Evolutionary conservation across 148 eudicot species (phyloP).

Genomic region (Pharnaceum exiguum): DNA sequence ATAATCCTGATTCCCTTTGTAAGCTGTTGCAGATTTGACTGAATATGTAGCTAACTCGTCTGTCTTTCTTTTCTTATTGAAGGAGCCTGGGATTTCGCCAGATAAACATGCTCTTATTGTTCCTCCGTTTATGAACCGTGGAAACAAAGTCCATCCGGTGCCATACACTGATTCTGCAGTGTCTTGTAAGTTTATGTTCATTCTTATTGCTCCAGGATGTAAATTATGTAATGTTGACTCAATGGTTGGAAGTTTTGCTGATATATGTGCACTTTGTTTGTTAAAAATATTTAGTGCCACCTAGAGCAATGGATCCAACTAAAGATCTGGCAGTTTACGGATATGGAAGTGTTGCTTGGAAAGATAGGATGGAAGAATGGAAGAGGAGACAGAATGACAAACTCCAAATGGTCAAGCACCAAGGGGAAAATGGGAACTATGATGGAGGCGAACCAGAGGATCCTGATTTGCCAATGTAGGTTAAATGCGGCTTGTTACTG

Average conservation of each 20-base stretch:
- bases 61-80: slow-evolving; percentile 7
- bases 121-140: slow-evolving; percentile 52
- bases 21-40: background rate
- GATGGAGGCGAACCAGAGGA: slow-evolving; percentile 54
- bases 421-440: slow-evolving; percentile 45
- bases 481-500: background rate
- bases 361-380: slow-evolving; percentile 93
- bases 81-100: slow-evolving; percentile 68
- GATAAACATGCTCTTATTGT: slow-evolving; percentile 70
- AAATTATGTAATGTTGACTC: background rate
- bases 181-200: slow-evolving; percentile 45
- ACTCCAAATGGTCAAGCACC: slow-evolving; percentile 70
- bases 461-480: slow-evolving; percentile 71
- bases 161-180: slow-evolving; percentile 46
- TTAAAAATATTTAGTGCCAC: slow-evolving; percentile 56
- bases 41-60: background rate
- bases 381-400: slow-evolving; percentile 66
- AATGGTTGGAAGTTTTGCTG: background rate
- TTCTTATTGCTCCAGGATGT: background rate
- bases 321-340: slow-evolving; percentile 87
- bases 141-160: slow-evolving; percentile 44
- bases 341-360: slow-evolving; percentile 97
- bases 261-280: background rate
- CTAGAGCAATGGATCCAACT: slow-evolving; percentile 81
- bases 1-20: background rate